A percentile compares a stretch with the other conserved stretches of the same genome.
Conservation (phyloP, 1,284 basidiomycete genomes). For the Paramarasmius palmivorus region DNA sequence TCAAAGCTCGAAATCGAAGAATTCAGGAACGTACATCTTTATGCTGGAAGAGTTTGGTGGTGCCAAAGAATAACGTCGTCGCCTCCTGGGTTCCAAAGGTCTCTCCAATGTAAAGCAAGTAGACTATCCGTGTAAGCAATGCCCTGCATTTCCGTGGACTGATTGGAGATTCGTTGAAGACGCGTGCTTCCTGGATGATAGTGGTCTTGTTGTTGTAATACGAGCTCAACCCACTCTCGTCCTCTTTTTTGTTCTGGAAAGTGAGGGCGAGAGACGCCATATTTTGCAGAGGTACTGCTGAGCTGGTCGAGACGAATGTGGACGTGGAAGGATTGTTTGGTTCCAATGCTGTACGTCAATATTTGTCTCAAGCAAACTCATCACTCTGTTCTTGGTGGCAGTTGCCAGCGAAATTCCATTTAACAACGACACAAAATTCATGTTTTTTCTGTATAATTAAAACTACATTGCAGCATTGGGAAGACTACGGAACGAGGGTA, state of each 20-base stretch:
- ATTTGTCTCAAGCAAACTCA: neutral
- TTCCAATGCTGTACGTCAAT: conserved; percentile 20
- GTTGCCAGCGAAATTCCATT: too few species aligned
- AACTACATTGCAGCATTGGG: neutral
- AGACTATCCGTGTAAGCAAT: conserved; percentile 94
- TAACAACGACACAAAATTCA: too few species aligned
- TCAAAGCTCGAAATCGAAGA: conserved; percentile 2
- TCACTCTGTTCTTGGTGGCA: too few species aligned
- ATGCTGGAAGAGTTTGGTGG: conserved; percentile 98
- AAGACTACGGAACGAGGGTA: too few species aligned
- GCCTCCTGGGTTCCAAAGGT: conserved; percentile 96
- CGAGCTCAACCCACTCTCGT: conserved; percentile 83
- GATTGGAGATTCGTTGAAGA: conserved; percentile 99
- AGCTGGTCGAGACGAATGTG: conserved; percentile 19
- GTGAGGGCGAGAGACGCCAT: conserved; percentile 58
- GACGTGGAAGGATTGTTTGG: conserved; percentile 43
- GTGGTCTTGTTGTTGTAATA: conserved; percentile 96
- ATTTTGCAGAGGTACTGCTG: conserved; percentile 6
- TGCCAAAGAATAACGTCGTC: conserved; percentile 97
- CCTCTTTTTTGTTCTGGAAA: conserved; percentile 88
- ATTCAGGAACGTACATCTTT: conserved; percentile 78
- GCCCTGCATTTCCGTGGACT: conserved; percentile 96
- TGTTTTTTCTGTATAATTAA: neutral
- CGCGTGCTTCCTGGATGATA: conserved; percentile 95
- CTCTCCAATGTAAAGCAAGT: conserved; percentile 96